Conservation (phyloP, 768 basidiomycete genomes). For the Crassisporium funariophilum region DNA sequence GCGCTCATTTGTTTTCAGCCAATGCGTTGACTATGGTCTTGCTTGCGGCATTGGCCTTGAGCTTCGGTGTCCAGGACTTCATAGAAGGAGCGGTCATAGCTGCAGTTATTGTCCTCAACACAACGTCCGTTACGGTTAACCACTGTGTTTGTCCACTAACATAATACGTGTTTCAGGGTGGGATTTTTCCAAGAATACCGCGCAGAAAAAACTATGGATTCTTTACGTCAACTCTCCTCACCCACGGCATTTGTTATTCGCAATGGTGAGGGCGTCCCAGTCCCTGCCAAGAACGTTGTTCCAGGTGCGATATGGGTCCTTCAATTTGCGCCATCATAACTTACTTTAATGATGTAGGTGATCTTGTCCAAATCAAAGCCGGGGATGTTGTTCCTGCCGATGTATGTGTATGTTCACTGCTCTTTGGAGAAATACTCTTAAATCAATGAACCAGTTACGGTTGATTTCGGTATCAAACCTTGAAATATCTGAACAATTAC, state of each 20-base stretch:
- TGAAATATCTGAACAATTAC: slow-evolving; percentile 51
- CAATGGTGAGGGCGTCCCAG: slow-evolving; percentile 38
- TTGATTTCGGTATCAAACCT: slow-evolving; percentile 47
- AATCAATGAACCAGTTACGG: slow-evolving; percentile 31
- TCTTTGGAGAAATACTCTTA: background rate
- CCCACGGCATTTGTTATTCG: slow-evolving; percentile 49
- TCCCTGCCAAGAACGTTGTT: slow-evolving; percentile 46
- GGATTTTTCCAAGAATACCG: slow-evolving; percentile 51
- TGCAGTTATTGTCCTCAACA: slow-evolving; percentile 46
- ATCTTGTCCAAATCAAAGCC: slow-evolving; percentile 39
- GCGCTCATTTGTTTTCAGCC: slow-evolving; percentile 21
- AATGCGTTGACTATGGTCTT: slow-evolving; percentile 43
- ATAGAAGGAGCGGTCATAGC: slow-evolving; percentile 54
- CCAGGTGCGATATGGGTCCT: slow-evolving; percentile 33
- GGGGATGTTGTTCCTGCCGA: slow-evolving; percentile 51
- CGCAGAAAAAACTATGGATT: slow-evolving; percentile 54
- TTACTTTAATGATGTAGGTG: slow-evolving; percentile 25
- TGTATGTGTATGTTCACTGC: slow-evolving; percentile 20
- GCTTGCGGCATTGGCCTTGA: slow-evolving; percentile 47
- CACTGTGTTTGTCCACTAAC: background rate
- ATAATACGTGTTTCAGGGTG: slow-evolving; percentile 24
- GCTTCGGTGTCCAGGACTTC: slow-evolving; percentile 56
- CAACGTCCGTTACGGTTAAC: slow-evolving; percentile 29
- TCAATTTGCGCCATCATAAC: background rate
- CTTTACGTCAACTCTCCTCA: slow-evolving; percentile 47